Evolutionary conservation across 192 early-diverging fungal genomes (phyloP), one percentile per base, ranked within the genome.

Genomic region (Helicostylum pulchrum): DNA sequence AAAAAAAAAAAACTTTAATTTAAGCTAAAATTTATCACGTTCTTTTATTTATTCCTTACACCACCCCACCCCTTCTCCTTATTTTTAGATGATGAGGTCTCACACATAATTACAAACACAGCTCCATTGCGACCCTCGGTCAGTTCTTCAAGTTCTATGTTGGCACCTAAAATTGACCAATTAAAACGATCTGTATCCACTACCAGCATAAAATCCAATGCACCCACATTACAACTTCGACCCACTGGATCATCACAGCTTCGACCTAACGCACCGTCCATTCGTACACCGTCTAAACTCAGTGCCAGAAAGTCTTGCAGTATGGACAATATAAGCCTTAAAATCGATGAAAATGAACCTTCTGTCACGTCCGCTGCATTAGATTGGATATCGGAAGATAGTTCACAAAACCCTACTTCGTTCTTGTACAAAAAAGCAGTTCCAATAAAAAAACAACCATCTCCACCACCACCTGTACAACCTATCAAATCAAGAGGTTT

Each of bases 321-420:
- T 44, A 59, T 59, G 57, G 43, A 45, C 43, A 32, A 57, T 23
- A 57, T 57, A 15, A 3, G n/a, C 11, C 23, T 7, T 45, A 9
- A 39, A 3, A 45, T 23, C 2, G 36, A 43, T 15, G 14, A 59
- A 26, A 14, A 23, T 12, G 57, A 59, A 19, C 19, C 57, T 23
- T 59, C 43, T 7, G 21, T 26, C 11, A 59, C 57, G 19, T 43
- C 57, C 12, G 42, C 57, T 14, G 57, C 57, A 12, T n/a, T 59
- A 12, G 57, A 59, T 7, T 59, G 57, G 57, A 59, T 59, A 14
- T 36, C 39, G 23, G 57, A 59, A 44, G 17, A 36, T 21, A 57
- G 36, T 14, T 59, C 39, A 44, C 17, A 57, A 42, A 5, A 53
- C 14, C 5, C 26, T 21, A 54, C 30, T 11, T 36, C 19, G 9